Evolutionary conservation across 768 basidiomycete species (phyloP).

Genomic region (Tylopilus vinaceipallidus): DNA sequence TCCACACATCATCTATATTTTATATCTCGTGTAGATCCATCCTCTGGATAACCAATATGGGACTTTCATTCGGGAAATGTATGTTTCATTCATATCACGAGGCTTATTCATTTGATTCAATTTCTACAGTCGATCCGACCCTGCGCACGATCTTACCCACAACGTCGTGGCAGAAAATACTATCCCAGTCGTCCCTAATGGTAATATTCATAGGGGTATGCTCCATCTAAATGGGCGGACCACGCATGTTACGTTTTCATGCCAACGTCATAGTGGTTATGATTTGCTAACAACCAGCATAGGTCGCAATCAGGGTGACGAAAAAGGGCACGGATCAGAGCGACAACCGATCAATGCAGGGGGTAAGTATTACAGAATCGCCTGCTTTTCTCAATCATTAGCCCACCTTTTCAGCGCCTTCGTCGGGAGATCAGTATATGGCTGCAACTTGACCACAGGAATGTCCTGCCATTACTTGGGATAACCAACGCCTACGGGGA

Average conservation of each 20-base stretch:
- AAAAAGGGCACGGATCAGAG: conserved; percentile 17
- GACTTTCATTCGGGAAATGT: conserved; percentile 15
- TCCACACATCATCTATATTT: too few species aligned
- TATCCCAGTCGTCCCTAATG: conserved; percentile 20
- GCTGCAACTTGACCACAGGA: conserved; percentile 29
- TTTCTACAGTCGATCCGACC: conserved; percentile 9
- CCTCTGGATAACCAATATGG: conserved; percentile 6
- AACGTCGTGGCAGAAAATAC: conserved; percentile 6
- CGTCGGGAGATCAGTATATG: conserved; percentile 32
- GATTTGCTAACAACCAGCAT: background rate
- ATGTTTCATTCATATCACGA: background rate
- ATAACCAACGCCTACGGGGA: conserved; percentile 28
- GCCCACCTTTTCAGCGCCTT: conserved; percentile 14
- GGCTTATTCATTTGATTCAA: background rate
- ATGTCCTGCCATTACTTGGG: conserved; percentile 33
- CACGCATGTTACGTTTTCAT: conserved; percentile 7
- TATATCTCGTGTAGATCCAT: too few species aligned
- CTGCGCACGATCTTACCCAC: conserved; percentile 13
- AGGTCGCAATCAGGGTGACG: conserved; percentile 29
- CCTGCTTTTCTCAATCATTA: background rate
- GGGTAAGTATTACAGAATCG: background rate
- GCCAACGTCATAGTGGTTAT: background rate
- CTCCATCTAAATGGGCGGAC: conserved; percentile 12
- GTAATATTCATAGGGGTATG: conserved; percentile 19
- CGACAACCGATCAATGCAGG: conserved; percentile 11